Conservation (phyloP, 2,329 filamentous ascomycete genomes). For the Canariomyces notabilis region DNA sequence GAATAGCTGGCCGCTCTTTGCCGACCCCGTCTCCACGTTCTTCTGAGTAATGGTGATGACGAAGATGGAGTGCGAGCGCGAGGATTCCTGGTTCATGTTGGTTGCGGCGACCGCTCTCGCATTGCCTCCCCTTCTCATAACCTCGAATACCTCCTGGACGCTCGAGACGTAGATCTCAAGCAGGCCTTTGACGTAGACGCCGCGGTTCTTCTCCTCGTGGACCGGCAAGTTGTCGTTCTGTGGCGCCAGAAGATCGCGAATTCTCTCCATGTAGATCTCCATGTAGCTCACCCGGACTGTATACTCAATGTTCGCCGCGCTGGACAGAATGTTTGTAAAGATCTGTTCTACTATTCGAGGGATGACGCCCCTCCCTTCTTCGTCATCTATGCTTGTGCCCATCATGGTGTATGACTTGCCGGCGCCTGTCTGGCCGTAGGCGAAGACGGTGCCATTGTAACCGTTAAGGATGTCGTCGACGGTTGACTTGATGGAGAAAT, state of each 20-base stretch:
- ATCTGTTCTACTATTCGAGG: slow-evolving; percentile 97
- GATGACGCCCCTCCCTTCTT: slow-evolving; percentile 84
- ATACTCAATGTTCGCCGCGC: slow-evolving; percentile 91
- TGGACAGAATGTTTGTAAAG: slow-evolving; percentile 89
- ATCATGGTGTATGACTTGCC: slow-evolving; percentile 99
- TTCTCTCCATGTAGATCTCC: slow-evolving; percentile 99
- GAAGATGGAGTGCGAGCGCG: slow-evolving; percentile 96
- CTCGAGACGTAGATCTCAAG: slow-evolving; percentile 93
- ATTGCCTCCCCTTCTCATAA: slow-evolving; percentile 87
- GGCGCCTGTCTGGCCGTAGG: slow-evolving; percentile 95
- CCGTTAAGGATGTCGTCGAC: slow-evolving; percentile 98
- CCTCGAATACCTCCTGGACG: slow-evolving; percentile 92
- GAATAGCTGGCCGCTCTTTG: slow-evolving; percentile 94
- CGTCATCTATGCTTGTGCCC: slow-evolving; percentile 90
- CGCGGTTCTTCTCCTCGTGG: slow-evolving; percentile 95
- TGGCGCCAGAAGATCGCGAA: slow-evolving; percentile 85
- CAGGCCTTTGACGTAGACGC: slow-evolving; percentile 94
- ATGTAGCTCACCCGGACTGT: slow-evolving; percentile 99
- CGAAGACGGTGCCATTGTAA: slow-evolving; percentile 98
- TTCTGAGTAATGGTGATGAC: slow-evolving; percentile 96
- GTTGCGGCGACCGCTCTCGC: slow-evolving; percentile 90
- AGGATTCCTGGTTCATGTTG: slow-evolving; percentile 99
- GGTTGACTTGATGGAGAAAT: slow-evolving; percentile 92
- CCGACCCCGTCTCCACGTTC: slow-evolving; percentile 92
- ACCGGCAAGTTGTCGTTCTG: slow-evolving; percentile 94